Evolutionary conservation across 2,329 filamentous ascomycete genomes (phyloP).

Genomic region (Sarocladium strictum): DNA sequence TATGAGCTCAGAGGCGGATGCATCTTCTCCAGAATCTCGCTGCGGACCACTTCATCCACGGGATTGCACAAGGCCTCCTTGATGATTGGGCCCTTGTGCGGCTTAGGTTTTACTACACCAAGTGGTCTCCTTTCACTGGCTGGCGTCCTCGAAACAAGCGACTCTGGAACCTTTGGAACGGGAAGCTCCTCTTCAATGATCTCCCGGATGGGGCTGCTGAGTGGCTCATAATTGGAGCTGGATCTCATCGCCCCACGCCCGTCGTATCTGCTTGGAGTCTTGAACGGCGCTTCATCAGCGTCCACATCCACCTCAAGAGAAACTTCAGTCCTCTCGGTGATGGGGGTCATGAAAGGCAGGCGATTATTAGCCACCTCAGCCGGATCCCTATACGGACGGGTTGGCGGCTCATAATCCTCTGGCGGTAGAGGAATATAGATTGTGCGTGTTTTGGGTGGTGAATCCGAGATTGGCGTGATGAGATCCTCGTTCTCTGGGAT

Average conservation of each 20-base stretch:
- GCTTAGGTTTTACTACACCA: constrained; percentile 22
- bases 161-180: background rate
- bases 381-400: constrained; percentile 74
- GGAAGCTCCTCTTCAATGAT: constrained; percentile 45
- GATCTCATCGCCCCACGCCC: constrained; percentile 17
- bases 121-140: constrained; percentile 23
- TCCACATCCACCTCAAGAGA: constrained; percentile 66
- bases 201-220: constrained; percentile 70
- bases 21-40: constrained; percentile 67
- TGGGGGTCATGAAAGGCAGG: constrained; percentile 97
- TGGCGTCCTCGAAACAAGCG: constrained; percentile 27
- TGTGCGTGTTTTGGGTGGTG: constrained; percentile 50
- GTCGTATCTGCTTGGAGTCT: constrained; percentile 62
- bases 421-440: constrained; percentile 76
- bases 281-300: constrained; percentile 48
- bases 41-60: constrained; percentile 68
- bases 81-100: constrained; percentile 66
- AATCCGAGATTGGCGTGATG: constrained; percentile 35
- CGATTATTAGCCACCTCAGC: constrained; percentile 79
- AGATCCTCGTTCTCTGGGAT: constrained; percentile 24
- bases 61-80: constrained; percentile 84
- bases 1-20: constrained; percentile 70
- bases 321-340: constrained; percentile 89
- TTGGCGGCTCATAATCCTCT: constrained; percentile 78
- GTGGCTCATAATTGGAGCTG: constrained; percentile 31